phyloP scores from a whole-genome alignment of 2,329 filamentous ascomycete genomes.

The Harringtonia aguacate region DNA sequence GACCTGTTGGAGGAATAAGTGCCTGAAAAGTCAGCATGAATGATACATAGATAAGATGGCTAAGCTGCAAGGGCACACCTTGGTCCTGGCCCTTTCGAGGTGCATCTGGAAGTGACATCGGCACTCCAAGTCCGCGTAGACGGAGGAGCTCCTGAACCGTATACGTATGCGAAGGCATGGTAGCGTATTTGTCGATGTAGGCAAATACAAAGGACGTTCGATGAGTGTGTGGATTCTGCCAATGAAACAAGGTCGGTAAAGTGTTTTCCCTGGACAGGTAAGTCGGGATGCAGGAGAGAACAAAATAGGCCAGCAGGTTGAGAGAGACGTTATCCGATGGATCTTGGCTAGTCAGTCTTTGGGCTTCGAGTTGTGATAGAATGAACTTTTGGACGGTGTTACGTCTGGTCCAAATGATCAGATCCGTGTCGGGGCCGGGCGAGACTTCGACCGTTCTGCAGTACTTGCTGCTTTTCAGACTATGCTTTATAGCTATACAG shows the following conservation, averaged over 20 bases:
- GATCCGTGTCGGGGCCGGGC: background rate
- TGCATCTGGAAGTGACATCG: slow-evolving; percentile 1
- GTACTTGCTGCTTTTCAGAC: slow-evolving; percentile 5
- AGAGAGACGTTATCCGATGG: slow-evolving; percentile 1
- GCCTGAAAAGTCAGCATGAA: background rate
- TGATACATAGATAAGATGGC: background rate
- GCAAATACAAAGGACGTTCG: slow-evolving; percentile 11
- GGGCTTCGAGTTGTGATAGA: slow-evolving; percentile 11
- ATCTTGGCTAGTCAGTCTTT: slow-evolving; percentile 10
- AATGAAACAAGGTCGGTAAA: slow-evolving; percentile 8
- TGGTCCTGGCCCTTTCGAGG: slow-evolving; percentile 6
- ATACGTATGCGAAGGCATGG: slow-evolving; percentile 11
- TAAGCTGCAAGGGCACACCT: no score
- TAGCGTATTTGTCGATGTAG: slow-evolving; percentile 4
- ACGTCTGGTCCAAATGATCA: background rate
- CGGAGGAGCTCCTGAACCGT: slow-evolving; percentile 10
- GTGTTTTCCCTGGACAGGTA: background rate
- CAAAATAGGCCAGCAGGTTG: slow-evolving; percentile 9
- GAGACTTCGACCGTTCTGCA: slow-evolving; percentile 4
- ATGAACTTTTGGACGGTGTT: slow-evolving; percentile 7
- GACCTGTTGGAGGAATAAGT: background rate
- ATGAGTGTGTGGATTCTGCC: slow-evolving; percentile 7
- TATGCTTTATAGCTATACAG: slow-evolving; percentile 7
- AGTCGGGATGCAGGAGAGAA: slow-evolving; percentile 9
- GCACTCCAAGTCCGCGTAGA: slow-evolving; percentile 5